A percentile compares a stretch with the other conserved stretches of the same genome.
These are phyloP conservation scores for Rhizoclosmatium globosum DNA, from an alignment of 192 early-diverging fungal genomes.

Conservation along the genomic window DNA sequence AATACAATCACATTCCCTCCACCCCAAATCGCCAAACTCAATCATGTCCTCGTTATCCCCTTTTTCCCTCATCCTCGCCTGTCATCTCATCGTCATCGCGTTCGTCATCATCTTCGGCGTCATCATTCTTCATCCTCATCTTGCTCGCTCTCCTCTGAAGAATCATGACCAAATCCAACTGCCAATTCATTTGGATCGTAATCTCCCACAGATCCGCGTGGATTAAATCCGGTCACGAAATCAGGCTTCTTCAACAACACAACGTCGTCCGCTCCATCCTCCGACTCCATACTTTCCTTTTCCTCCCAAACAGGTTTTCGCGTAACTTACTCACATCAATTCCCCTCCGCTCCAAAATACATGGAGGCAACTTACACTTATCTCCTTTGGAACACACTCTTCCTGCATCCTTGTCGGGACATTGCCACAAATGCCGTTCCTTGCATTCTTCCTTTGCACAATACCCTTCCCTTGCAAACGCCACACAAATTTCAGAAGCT, in stretches of 20 bases:
- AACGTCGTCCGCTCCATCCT: not conserved
- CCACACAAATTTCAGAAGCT: not conserved
- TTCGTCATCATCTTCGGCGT: slow-evolving; percentile 3
- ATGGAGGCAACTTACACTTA: slow-evolving; percentile 10
- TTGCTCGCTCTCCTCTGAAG: not conserved
- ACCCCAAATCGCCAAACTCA: slow-evolving; percentile 8
- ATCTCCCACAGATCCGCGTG: not conserved
- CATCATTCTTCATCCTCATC: not conserved
- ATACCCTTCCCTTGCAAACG: slow-evolving; percentile 9
- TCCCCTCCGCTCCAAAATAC: slow-evolving; percentile 3
- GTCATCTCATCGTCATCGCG: not conserved
- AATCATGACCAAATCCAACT: not conserved
- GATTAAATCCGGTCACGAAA: not conserved
- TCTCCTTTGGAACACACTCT: not conserved
- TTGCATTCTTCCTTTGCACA: not conserved
- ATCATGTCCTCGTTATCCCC: not conserved
- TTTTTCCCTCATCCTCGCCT: not conserved
- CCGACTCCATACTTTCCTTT: not conserved
- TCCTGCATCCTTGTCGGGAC: slow-evolving; percentile 21
- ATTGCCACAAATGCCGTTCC: slow-evolving; percentile 10
- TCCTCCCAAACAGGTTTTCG: not conserved
- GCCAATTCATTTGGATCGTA: slow-evolving; percentile 4
- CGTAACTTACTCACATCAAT: not conserved
- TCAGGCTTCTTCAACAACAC: slow-evolving; percentile 1
- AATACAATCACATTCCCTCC: slow-evolving; percentile 1